Base-by-base conservation (phyloP, 768 basidiomycete species). In the Leccinum variicolor region DNA sequence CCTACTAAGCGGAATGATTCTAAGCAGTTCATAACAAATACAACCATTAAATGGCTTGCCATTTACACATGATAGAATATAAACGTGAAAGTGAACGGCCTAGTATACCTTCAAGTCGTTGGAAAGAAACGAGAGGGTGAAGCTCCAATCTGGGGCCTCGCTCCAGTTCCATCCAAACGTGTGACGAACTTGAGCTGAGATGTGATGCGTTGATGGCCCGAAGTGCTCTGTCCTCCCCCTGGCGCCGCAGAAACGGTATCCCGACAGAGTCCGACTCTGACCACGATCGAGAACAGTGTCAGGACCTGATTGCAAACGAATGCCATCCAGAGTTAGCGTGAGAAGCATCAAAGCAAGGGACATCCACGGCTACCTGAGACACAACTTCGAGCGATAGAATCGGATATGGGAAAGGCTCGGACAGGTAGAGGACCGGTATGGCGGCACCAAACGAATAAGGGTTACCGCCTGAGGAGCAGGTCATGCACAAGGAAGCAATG, bases 241-340 rank as follows among this genome's bases (percentile, higher is more conserved):
- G 34, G 15, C 34, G 34, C 15, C 15, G 34, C 15, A 36, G 34
- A 7, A n/a, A 43, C 2, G 26, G 17, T 26, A n/a, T 21, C 41
- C 7, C 33, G 59, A 26, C 56, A 31, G 31, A 63, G 45, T 29
- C 62, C 62, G 2, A 53, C 54, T 39, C 62, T 54, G 13, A 63
- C 62, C 17, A 63, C 62, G 7, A 63, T 63, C 54, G 59, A 48
- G n/a, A 63, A 52, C 3, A 62, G 62, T 19, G 62, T 63, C 1
- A 62, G 26, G 29, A 62, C 61, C 61, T 62, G 41, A 23, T 17
- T 8, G 17, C 23, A 50, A 3, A 17, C 34, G 34, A 17, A 36
- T 7, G 15, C 7, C 2, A 21, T 11, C 10, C 28, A 6, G 17
- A 41, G 3, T 57, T 19, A 19, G 19, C 7, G 21, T 26, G 17